phyloP scores from a whole-genome alignment of 108 stramenopile species.

The Cylindrotheca fusiformis region DNA sequence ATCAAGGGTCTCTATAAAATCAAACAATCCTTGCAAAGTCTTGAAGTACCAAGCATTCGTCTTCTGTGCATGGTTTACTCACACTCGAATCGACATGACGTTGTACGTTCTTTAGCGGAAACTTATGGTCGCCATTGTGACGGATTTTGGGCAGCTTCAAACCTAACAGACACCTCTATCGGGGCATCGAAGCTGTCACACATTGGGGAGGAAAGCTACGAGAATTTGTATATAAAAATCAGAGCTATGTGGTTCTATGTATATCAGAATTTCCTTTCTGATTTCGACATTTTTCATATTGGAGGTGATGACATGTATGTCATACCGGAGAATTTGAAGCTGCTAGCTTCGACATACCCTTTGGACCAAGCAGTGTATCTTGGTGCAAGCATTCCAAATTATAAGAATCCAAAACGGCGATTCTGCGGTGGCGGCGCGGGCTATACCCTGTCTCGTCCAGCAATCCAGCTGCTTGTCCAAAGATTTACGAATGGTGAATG shows the following conservation, averaged over 20 bases:
- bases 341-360: too few relatives aligned
- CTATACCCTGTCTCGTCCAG: conserved; percentile 75
- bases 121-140: conserved; percentile 74
- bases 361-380: too few relatives aligned
- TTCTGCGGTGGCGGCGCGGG: conserved; percentile 90
- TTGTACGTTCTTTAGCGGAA: conserved; percentile 28
- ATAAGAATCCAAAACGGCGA: conserved; percentile 28
- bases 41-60: conserved; percentile 2
- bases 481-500: conserved; percentile 38
- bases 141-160: conserved; percentile 70
- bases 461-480: conserved; percentile 59
- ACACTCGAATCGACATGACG: conserved; percentile 20
- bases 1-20: conserved; percentile 72
- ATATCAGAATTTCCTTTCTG: conserved; percentile 49
- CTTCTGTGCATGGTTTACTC: conserved; percentile 37
- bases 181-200: conserved; percentile 48
- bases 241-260: conserved; percentile 67
- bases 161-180: conserved; percentile 38
- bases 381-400: conserved; percentile 16
- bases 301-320: conserved; percentile 83
- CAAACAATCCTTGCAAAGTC: conserved; percentile 30
- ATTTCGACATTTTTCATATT: conserved; percentile 64
- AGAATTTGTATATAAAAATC: conserved; percentile 44
- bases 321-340: conserved; percentile 81
- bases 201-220: conserved; percentile 39